Base-by-base conservation (phyloP, 2,329 filamentous ascomycete species). In the Monosporascus sp. region DNA sequence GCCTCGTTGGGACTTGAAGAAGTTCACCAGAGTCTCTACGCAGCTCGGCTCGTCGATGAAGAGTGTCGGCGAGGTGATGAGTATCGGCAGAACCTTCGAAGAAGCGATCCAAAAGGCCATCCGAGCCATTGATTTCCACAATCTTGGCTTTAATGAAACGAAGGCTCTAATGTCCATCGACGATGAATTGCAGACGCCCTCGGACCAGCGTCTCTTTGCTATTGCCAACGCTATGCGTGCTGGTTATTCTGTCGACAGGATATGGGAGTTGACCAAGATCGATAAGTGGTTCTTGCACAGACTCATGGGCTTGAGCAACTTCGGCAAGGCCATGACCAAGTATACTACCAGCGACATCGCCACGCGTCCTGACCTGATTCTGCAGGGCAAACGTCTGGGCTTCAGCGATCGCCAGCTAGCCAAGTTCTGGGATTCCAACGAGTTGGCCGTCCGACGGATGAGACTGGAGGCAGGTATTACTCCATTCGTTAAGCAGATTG, bases 91-190 rank as follows among this genome's bases (percentile, higher is more conserved):
- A 60, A 96, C 89, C 1, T 99, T 99, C 63, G 94, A 99, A 72
- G 94, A 99, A 74, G 94, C 94, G 8, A 96, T 99, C 43, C 94
- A 99, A 66, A 99, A 97, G 73, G 94, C 94, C 20, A 99, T 99
- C 64, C 87, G 94, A 49, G 87, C 90, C 41, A 93, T 97, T 53
- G 94, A 99, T 71, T 93, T 90, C 73, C 87, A 94, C 76, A 97
- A 97, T 68, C 80, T 96, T 24, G 94, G 94, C 31, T 99, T 97
- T 74, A 92, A 90, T 65, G 89, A 94, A 69, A 96, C 91, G 14
- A 84, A 86, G 65, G 91, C 91, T 3, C 80, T 97, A 45, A 97
- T 97, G 90, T 91, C 89, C 15, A 94, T 97, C 61, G 92, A 97
- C 63, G 88, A 92, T 58, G 94, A 97, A 75, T 81, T 99, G 24